phyloP scores from a whole-genome alignment of 768 basidiomycete genomes.

The Lyophyllum semitale region DNA sequence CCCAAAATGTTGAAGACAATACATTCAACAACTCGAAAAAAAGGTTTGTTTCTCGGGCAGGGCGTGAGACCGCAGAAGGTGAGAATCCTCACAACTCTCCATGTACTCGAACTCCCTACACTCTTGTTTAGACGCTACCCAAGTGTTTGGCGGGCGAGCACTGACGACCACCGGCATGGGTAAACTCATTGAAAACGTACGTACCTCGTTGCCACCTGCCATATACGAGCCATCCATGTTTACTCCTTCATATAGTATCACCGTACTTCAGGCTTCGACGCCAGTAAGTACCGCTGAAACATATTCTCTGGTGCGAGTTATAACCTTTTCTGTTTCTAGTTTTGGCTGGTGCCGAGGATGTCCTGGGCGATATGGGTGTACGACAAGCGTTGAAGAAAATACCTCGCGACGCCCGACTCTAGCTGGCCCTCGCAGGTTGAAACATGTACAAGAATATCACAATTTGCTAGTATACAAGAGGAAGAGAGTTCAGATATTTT shows the following conservation, averaged over 20 bases:
- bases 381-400: slow-evolving; percentile 74
- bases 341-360: slow-evolving; percentile 79
- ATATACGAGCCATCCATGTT: background rate
- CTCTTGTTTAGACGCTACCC: slow-evolving; percentile 63
- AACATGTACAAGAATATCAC: background rate
- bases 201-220: slow-evolving; percentile 16
- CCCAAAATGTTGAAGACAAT: background rate
- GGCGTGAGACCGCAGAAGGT: slow-evolving; percentile 74
- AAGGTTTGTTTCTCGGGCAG: slow-evolving; percentile 69
- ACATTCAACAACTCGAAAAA: background rate
- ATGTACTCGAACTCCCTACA: slow-evolving; percentile 39
- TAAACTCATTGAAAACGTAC: slow-evolving; percentile 76
- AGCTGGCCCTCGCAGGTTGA: background rate
- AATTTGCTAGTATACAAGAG: too few species aligned
- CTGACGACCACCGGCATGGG: slow-evolving; percentile 90
- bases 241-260: slow-evolving; percentile 58
- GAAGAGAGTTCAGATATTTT: background rate
- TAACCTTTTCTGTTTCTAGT: slow-evolving; percentile 30
- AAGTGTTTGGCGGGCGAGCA: slow-evolving; percentile 88
- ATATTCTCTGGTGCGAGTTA: background rate
- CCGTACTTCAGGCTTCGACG: slow-evolving; percentile 81
- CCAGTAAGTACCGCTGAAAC: slow-evolving; percentile 45
- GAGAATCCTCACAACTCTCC: slow-evolving; percentile 8
- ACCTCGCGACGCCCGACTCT: slow-evolving; percentile 43
- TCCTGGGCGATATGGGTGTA: slow-evolving; percentile 73